Conservation (phyloP, 495 filamentous ascomycete species). For the Cenococcum geophilum region DNA sequence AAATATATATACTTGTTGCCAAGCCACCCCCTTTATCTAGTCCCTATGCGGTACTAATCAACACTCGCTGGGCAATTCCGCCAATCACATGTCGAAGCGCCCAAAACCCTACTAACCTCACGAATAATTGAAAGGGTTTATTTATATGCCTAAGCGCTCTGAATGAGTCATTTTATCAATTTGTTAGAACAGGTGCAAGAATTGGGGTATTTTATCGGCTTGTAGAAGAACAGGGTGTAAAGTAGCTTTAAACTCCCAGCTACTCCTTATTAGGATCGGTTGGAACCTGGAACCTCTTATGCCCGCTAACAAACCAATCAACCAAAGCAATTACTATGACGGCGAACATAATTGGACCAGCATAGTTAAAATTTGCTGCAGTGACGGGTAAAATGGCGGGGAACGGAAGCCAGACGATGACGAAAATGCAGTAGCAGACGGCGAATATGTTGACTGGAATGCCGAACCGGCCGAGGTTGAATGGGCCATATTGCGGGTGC, state of each 20-base stretch:
- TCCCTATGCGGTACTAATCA: too few species aligned
- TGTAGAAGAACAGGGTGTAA: too few species aligned
- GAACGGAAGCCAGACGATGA: slow-evolving; percentile 43
- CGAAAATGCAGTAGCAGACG: slow-evolving; percentile 40
- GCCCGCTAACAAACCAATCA: slow-evolving; percentile 27
- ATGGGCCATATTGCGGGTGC: slow-evolving; percentile 29
- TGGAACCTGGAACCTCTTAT: slow-evolving; percentile 21
- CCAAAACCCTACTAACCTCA: too few species aligned
- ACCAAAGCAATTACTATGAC: slow-evolving; percentile 19
- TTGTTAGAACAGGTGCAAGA: too few species aligned
- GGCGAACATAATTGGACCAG: slow-evolving; percentile 22
- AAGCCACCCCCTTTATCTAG: too few species aligned
- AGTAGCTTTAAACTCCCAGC: not conserved
- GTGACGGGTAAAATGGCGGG: slow-evolving; percentile 41
- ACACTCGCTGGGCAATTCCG: too few species aligned
- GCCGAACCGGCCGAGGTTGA: slow-evolving; percentile 34
- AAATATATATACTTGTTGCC: too few species aligned
- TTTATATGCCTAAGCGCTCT: too few species aligned
- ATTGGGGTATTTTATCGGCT: too few species aligned
- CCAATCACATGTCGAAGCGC: too few species aligned
- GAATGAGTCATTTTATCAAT: too few species aligned
- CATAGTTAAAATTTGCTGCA: slow-evolving; percentile 46
- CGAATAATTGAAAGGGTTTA: too few species aligned
- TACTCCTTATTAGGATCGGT: slow-evolving; percentile 1
- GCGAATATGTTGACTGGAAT: slow-evolving; percentile 41